phyloP scores from a whole-genome alignment of 148 eudicot genomes.

The Vaccinium macrocarpon region DNA sequence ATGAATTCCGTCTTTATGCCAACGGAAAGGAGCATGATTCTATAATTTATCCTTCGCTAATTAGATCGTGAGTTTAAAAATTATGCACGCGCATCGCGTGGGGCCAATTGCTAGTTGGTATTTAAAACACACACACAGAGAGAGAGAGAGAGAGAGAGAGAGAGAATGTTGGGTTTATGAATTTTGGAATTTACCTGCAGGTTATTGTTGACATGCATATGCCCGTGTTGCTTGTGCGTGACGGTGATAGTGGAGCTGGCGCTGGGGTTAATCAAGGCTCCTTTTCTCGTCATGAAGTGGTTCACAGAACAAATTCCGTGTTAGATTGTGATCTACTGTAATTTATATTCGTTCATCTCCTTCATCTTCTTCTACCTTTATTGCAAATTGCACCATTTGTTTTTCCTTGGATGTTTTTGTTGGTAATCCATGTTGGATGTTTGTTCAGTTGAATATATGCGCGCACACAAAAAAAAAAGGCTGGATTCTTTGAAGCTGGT shows the following conservation, averaged over 20 bases:
- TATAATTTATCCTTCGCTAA: background rate
- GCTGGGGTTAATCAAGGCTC: conserved; percentile 50
- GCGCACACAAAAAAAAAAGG: no score
- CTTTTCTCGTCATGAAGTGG: conserved; percentile 52
- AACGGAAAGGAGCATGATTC: background rate
- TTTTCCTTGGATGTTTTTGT: no score
- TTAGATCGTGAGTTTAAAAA: background rate
- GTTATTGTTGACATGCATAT: conserved; percentile 50
- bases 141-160: no score
- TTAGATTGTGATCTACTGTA: conserved; percentile 4
- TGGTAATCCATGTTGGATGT: no score
- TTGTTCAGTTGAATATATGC: no score
- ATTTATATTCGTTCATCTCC: background rate
- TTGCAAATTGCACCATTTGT: background rate
- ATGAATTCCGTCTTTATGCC: background rate
- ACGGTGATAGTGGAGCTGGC: conserved; percentile 60
- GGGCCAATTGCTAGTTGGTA: background rate
- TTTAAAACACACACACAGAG: no score
- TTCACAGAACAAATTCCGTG: conserved; percentile 63
- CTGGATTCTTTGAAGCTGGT: no score
- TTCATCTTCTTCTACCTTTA: background rate
- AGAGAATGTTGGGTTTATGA: background rate
- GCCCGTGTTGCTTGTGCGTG: conserved; percentile 61
- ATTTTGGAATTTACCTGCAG: conserved; percentile 19
- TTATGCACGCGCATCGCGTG: background rate